These are phyloP conservation scores for Fusarium napiforme DNA, from an alignment of 2,329 filamentous ascomycete species.

Conservation along the genomic window DNA sequence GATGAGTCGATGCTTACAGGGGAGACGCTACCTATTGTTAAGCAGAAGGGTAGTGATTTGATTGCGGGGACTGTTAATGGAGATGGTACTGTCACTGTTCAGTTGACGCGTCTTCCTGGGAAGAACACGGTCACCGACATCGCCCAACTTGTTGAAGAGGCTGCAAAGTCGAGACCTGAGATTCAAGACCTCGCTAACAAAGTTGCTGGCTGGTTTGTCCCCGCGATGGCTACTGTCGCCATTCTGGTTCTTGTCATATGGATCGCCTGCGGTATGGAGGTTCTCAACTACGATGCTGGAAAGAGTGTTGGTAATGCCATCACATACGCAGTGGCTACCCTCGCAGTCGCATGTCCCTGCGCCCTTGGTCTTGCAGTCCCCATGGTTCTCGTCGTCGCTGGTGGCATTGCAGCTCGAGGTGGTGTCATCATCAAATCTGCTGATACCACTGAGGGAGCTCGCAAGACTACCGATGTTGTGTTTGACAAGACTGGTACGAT, in stretches of 20 bases:
- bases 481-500: slow-evolving; percentile 77
- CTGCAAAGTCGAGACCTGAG: slow-evolving; percentile 67
- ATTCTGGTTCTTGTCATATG: slow-evolving; percentile 52
- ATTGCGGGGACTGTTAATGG: slow-evolving; percentile 44
- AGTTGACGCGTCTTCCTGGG: slow-evolving; percentile 61
- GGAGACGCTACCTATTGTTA: background rate
- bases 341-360: slow-evolving; percentile 73
- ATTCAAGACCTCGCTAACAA: slow-evolving; percentile 68
- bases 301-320: slow-evolving; percentile 47
- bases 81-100: slow-evolving; percentile 59
- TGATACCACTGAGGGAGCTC: slow-evolving; percentile 63
- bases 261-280: slow-evolving; percentile 16
- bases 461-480: slow-evolving; percentile 66
- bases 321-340: slow-evolving; percentile 57
- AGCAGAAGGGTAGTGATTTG: slow-evolving; percentile 2
- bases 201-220: slow-evolving; percentile 70
- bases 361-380: slow-evolving; percentile 73
- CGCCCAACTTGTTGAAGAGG: slow-evolving; percentile 68
- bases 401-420: slow-evolving; percentile 65
- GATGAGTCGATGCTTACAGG: slow-evolving; percentile 69
- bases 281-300: slow-evolving; percentile 51
- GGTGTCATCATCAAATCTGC: slow-evolving; percentile 72
- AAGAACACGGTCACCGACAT: slow-evolving; percentile 71
- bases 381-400: slow-evolving; percentile 72
- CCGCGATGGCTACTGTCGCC: slow-evolving; percentile 61